A percentile compares a stretch with the other conserved stretches of the same genome.
phyloP scores from a whole-genome alignment of 2,329 filamentous ascomycete genomes.

The Penicillium sp. region DNA sequence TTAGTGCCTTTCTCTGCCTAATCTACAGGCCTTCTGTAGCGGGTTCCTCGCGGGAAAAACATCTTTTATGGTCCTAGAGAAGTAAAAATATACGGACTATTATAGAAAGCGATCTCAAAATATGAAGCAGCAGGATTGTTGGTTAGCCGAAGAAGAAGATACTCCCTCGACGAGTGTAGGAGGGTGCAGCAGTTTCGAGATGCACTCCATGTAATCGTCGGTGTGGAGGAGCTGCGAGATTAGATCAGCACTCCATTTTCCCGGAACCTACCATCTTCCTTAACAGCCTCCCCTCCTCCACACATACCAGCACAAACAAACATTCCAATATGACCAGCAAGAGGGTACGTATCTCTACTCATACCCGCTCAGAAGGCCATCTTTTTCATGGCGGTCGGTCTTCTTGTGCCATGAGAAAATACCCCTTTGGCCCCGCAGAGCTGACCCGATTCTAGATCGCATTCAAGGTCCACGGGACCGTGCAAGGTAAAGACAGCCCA shows the following conservation, averaged over 20 bases:
- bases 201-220: no score
- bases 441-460: slow-evolving; percentile 39
- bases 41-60: no score
- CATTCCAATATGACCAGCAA: slow-evolving; percentile 5
- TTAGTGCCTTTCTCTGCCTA: no score
- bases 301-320: neutral
- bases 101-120: no score
- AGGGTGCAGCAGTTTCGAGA: no score
- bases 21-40: no score
- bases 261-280: neutral
- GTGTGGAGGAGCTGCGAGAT: slow-evolving; percentile 5
- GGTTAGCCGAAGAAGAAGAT: no score
- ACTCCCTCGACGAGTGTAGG: no score
- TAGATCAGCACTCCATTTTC: slow-evolving; percentile 19
- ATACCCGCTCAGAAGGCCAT: neutral
- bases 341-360: neutral
- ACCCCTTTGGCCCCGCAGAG: neutral
- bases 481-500: slow-evolving; percentile 65
- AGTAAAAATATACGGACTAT: no score
- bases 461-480: slow-evolving; percentile 66
- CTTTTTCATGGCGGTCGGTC: neutral
- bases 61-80: no score
- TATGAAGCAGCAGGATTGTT: no score
- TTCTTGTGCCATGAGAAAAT: neutral
- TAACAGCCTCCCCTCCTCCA: neutral